Evolutionary conservation across 148 eudicot species (phyloP).

Genomic region (Hydrangea macrophylla): DNA sequence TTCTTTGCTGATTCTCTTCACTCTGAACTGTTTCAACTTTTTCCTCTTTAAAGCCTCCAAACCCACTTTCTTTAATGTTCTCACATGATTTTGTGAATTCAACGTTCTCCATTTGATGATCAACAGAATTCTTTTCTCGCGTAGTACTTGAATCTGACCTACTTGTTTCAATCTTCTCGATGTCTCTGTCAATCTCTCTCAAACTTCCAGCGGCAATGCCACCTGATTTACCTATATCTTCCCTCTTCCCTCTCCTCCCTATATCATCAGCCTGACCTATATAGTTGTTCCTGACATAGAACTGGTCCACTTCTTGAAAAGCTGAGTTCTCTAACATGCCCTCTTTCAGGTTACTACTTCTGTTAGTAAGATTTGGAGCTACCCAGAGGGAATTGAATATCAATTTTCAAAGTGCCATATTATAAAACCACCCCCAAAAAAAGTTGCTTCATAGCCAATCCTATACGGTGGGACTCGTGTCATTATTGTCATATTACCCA

Average conservation of each 20-base stretch:
- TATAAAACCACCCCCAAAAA: slow-evolving; percentile 9
- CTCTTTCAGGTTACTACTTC: slow-evolving; percentile 47
- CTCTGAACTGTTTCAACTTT: slow-evolving; percentile 38
- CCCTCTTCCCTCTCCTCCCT: slow-evolving; percentile 27
- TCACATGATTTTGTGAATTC: slow-evolving; percentile 30
- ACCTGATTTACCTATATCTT: slow-evolving; percentile 21
- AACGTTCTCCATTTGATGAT: slow-evolving; percentile 32
- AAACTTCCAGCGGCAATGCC: slow-evolving; percentile 25
- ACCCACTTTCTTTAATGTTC: slow-evolving; percentile 27
- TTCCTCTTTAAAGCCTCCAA: slow-evolving; percentile 40
- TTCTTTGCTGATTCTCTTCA: slow-evolving; percentile 61
- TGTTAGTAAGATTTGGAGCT: slow-evolving; percentile 29
- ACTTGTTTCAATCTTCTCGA: slow-evolving; percentile 55
- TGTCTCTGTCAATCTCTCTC: slow-evolving; percentile 33
- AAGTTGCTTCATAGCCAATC: neutral
- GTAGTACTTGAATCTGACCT: slow-evolving; percentile 77
- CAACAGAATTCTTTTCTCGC: slow-evolving; percentile 41
- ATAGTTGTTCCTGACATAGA: slow-evolving; percentile 22
- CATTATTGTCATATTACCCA: neutral
- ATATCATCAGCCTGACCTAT: slow-evolving; percentile 36
- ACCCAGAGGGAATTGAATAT: slow-evolving; percentile 29
- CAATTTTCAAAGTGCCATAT: slow-evolving; percentile 4
- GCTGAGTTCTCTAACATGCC: slow-evolving; percentile 49
- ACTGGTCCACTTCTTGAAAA: slow-evolving; percentile 41
- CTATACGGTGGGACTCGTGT: neutral